Conservation (phyloP, 2,329 filamentous ascomycete species). For the Hypoxylon sp. region DNA sequence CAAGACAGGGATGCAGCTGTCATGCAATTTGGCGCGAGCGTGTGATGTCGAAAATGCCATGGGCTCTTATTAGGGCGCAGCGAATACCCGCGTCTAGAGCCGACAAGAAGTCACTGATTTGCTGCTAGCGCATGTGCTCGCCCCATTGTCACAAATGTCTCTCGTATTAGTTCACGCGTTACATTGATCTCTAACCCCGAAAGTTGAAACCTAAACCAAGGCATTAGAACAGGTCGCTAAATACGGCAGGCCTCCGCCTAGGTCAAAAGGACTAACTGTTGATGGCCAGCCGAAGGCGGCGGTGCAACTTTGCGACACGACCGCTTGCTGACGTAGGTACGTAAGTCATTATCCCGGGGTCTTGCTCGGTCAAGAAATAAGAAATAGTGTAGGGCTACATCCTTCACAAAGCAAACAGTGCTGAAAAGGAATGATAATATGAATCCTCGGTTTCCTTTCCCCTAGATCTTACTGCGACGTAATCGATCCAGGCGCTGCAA, state of each 20-base stretch:
- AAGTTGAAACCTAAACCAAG: conserved; percentile 38
- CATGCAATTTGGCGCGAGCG: conserved; percentile 57
- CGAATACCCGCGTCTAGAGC: conserved; percentile 55
- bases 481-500: conserved; percentile 42
- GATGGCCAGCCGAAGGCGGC: conserved; percentile 41
- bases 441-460: conserved; percentile 33
- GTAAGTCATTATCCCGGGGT: conserved; percentile 42
- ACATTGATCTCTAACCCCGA: conserved; percentile 38
- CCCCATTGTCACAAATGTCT: conserved; percentile 53
- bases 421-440: conserved; percentile 21
- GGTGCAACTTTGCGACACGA: conserved; percentile 41
- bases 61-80: conserved; percentile 46
- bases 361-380: conserved; percentile 44
- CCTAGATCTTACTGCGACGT: conserved; percentile 45
- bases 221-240: conserved; percentile 27
- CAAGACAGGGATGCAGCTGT: conserved; percentile 51
- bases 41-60: conserved; percentile 51
- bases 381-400: conserved; percentile 42
- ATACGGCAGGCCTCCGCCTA: conserved; percentile 32
- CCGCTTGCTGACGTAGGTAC: conserved; percentile 37
- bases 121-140: conserved; percentile 51
- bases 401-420: conserved; percentile 42
- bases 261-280: conserved; percentile 22
- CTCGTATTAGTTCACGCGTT: conserved; percentile 47
- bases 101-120: conserved; percentile 48